A percentile compares a stretch with the other conserved stretches of the same genome.
phyloP scores from a whole-genome alignment of 2,329 filamentous ascomycete genomes.

The Fusarium buxicola region DNA sequence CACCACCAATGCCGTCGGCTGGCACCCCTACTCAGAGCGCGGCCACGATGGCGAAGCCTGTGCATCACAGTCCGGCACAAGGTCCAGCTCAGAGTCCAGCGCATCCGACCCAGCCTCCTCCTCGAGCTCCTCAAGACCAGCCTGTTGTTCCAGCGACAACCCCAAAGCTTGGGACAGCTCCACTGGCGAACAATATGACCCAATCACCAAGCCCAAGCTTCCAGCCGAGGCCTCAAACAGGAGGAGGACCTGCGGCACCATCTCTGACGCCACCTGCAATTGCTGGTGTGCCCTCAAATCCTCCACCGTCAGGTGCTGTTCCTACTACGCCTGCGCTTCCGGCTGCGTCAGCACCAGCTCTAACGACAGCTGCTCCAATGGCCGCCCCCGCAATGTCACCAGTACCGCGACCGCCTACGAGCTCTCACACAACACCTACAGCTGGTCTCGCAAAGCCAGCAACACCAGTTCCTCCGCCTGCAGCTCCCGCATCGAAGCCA shows the following conservation, averaged over 20 bases:
- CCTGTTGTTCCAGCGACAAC: constrained; percentile 19
- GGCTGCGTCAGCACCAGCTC: constrained; percentile 36
- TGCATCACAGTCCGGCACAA: constrained; percentile 37
- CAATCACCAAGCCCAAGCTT: constrained; percentile 36
- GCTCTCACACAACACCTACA: constrained; percentile 31
- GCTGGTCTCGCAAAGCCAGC: constrained; percentile 32
- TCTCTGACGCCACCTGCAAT: constrained; percentile 38
- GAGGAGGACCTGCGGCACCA: constrained; percentile 32
- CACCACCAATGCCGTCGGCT: constrained; percentile 48
- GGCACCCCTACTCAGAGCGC: constrained; percentile 37
- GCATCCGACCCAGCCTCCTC: constrained; percentile 32
- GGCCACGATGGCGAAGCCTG: constrained; percentile 30
- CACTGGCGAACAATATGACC: constrained; percentile 29
- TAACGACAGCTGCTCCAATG: constrained; percentile 43
- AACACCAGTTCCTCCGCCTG: constrained; percentile 27
- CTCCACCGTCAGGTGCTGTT: constrained; percentile 20
- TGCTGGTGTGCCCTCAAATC: constrained; percentile 39
- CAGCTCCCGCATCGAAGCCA: constrained; percentile 40
- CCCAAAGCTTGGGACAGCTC: constrained; percentile 29
- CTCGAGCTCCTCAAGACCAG: constrained; percentile 26
- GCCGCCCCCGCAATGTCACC: constrained; percentile 43
- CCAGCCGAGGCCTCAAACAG: constrained; percentile 30
- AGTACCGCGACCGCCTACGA: constrained; percentile 34
- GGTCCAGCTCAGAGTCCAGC: constrained; percentile 32
- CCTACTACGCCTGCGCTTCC: constrained; percentile 30